Base-by-base conservation (phyloP, 2,329 filamentous ascomycete genomes). In the Pseudogymnoascus sp. region DNA sequence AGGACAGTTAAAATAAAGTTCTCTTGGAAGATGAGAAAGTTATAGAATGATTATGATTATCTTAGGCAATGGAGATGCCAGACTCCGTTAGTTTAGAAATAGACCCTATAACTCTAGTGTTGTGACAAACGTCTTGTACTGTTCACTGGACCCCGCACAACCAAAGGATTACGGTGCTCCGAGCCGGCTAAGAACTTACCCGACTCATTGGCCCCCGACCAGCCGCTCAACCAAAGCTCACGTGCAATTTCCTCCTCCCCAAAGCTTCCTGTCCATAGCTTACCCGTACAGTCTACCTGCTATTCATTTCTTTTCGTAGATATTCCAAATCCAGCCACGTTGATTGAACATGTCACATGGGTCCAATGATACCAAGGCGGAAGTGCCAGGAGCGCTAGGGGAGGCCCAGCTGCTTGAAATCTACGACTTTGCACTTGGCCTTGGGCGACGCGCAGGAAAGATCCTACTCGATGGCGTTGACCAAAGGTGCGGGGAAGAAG, bases 401-500 rank as follows among this genome's bases (percentile, higher is more conserved):
- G 72, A 77, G 38, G 64, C 76, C 33, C 82, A 89, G 60, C 76
- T 91, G 24, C 78, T 83, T 65, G 83, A 85, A 59, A 85, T 90
- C 69, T 89, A 91, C 73, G 76, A 77, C 19, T 92, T 92, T 72
- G 88, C 89, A 1, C 74, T 91, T 31, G 81, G 89, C 67, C 76
- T 92, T 3, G 88, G 85, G 66, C 88, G 88, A 70, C 81, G 87
- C 75, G 89, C 89, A 0, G 89, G 89, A 6, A 76, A 82, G 62
- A 80, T 90, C 70, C 79, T 92, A 43, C 82, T 89, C 72, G 80
- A 85, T 59, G 85, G 84, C 11, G 84, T 87, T n/a, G 79, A 82
- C 66, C 72, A 79, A 66, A 80, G 86, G 35, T 83, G 82, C 68
- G 76, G 75, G 8, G 77, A 75, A 38, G 70, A 71, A 14, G 37